phyloP scores from a whole-genome alignment of 148 eudicot genomes.

The Vaccinium darrowii region DNA sequence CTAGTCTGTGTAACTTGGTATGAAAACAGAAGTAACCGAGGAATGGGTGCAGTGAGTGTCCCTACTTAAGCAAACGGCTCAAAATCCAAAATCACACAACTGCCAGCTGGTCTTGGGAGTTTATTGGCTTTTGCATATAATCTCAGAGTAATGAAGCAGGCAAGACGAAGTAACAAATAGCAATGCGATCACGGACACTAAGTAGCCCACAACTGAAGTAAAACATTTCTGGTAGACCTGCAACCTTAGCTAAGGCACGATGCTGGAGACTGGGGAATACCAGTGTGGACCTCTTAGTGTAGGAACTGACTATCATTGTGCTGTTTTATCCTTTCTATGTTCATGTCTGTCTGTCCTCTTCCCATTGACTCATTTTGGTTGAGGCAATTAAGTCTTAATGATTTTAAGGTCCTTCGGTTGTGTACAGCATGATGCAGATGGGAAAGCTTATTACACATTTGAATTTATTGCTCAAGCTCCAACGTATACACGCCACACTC shows the following conservation, averaged over 20 bases:
- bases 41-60: too few species aligned
- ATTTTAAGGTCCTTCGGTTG: conserved; percentile 13
- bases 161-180: neutral
- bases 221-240: neutral
- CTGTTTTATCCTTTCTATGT: neutral
- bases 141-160: too few species aligned
- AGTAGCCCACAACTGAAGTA: neutral
- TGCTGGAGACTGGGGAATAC: neutral
- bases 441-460: conserved; percentile 80
- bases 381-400: neutral
- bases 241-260: neutral
- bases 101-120: too few species aligned
- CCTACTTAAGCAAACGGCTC: too few species aligned
- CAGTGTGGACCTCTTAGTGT: neutral
- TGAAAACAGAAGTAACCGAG: too few species aligned
- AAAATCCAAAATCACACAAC: too few species aligned
- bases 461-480: conserved; percentile 89
- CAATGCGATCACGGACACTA: neutral
- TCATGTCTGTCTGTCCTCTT: neutral
- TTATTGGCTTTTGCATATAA: too few species aligned
- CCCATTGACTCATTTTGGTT: neutral
- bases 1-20: too few species aligned
- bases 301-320: neutral
- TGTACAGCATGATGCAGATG: conserved; percentile 82
- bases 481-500: conserved; percentile 92